A percentile compares a stretch with the other conserved stretches of the same genome.
phyloP scores from a whole-genome alignment of 257 asterid species.

The Cruciata laevipes region DNA sequence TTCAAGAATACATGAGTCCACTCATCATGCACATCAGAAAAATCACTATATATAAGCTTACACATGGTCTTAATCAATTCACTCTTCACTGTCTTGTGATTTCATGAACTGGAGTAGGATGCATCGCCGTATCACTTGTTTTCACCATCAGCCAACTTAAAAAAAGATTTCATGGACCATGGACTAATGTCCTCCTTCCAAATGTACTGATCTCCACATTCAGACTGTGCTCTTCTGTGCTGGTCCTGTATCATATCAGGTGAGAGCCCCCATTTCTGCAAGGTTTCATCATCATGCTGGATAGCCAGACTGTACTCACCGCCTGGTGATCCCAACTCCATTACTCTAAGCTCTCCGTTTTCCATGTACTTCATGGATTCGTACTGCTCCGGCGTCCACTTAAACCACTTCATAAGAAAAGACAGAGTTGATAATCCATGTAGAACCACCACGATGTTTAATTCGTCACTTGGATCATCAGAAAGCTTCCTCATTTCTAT shows the following conservation, averaged over 20 bases:
- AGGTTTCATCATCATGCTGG: conserved; percentile 25
- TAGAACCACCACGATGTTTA: conserved; percentile 16
- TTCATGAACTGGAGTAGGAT: too few species aligned
- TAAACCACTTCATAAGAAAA: conserved; percentile 31
- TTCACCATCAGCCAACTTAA: too few species aligned
- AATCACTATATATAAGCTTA: too few species aligned
- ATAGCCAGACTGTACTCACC: conserved; percentile 27
- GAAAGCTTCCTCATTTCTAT: conserved; percentile 25
- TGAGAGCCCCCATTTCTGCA: conserved; percentile 27
- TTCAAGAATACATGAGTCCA: too few species aligned
- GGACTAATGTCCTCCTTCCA: neutral
- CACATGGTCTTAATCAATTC: too few species aligned
- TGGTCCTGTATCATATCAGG: conserved; percentile 26
- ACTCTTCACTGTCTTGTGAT: too few species aligned
- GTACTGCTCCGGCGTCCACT: conserved; percentile 26
- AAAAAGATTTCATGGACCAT: neutral
- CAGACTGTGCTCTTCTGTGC: conserved; percentile 23
- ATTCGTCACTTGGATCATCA: neutral
- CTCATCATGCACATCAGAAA: too few species aligned
- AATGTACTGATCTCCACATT: conserved; percentile 7
- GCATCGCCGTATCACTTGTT: too few species aligned
- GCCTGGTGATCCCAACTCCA: conserved; percentile 21
- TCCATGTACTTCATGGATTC: conserved; percentile 21
- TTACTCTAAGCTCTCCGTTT: conserved; percentile 22
- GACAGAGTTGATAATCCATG: conserved; percentile 27